Base-by-base conservation (phyloP, 371 early-diverging fungal genomes). In the Conidiobolus incongruus region DNA sequence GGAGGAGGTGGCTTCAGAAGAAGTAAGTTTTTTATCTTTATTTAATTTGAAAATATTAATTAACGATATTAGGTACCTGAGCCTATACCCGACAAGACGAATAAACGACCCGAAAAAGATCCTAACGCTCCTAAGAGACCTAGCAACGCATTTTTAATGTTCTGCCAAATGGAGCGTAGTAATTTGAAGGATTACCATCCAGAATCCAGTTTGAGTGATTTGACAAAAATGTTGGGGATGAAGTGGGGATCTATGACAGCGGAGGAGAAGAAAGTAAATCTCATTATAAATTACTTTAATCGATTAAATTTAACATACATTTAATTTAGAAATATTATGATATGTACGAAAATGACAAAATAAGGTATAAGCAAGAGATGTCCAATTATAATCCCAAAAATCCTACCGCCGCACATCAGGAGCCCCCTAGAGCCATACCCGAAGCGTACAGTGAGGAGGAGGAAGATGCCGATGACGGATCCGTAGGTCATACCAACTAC, bases 101-200 rank as follows among this genome's bases (percentile, higher is more conserved):
- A 15, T 36, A 37, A 23, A 30, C 23, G 13, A 15, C 38, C n/a
- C 13, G 21, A 63, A 34, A 64, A 60, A 37, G 75, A 75, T 50
- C 75, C 75, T 15, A 71, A 72, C 47, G 75, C 75, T 10, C 75
- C 75, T 16, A 68, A 66, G 56, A 60, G 72, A 0, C 71, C 72
- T 12, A 66, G 70, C 22, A 75, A 75, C 48, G 75, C 71, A 3
- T 75, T 71, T 46, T 69, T 72, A 35, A 39, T 70, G 13, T 75
- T 59, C 42, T 72, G 69, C 50, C 63, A 72, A 16, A 23, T 64
- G 22, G 57, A 65, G 44, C 61, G 72, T 19, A 66, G 65, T 30
- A 62, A 67, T 46, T 54, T 72, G 26, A 71, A 65, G 47, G 65
- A 65, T 45, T 59, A 69, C 29, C 50, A 63, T 38, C 62, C 58